Evolutionary conservation across 805 yeast species (phyloP), one percentile per base, ranked within the genome.

Genomic region (Candida andamanensis): DNA sequence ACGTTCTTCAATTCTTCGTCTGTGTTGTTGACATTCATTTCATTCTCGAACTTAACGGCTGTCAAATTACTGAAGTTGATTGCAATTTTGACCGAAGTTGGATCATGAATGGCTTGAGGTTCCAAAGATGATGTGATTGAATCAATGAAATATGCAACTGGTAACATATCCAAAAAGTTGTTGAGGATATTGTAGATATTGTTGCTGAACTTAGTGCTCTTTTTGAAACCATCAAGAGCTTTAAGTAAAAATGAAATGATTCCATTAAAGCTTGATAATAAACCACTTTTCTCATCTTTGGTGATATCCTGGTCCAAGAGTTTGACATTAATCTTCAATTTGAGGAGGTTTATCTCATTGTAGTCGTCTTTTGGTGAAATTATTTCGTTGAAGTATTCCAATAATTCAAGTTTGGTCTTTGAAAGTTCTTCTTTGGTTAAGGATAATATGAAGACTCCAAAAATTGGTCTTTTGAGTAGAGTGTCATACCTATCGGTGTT

Each of bases 91-190:
- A 66, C 51, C 9, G 75, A 78, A 17, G 70, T 46, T 2, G 53
- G 39, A 31, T 62, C 57, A 3, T 63, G 46, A 9, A 51, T 46
- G 17, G 46, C 46, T 7, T 41, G 46, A 4, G 45, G 45, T 25
- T 63, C 49, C 41, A 74, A 62, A 0, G 65, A 54, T 14, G 58
- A 60, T 12, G 58, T 39, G 15, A 83, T 69, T 2, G 95, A 75
- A 12, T 68, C 63, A 17, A 81, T 80, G 52, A 85, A 89, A 42
- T 76, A 72, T 40, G 70, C 70, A 41, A 87, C 72, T 18, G 97
- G 96, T 32, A 90, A 63, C 40, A 86, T 63, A 36, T 77, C 76
- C 37, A 90, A 60, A 41, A 80, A 60, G 42, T 74, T 74, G 20
- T 77, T 74, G 41, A 90, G 64, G 30, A 85, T 56, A 17, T 64